phyloP scores from a whole-genome alignment of 225 moss, liverwort and hornwort species.

The Marchantia paleacea region DNA sequence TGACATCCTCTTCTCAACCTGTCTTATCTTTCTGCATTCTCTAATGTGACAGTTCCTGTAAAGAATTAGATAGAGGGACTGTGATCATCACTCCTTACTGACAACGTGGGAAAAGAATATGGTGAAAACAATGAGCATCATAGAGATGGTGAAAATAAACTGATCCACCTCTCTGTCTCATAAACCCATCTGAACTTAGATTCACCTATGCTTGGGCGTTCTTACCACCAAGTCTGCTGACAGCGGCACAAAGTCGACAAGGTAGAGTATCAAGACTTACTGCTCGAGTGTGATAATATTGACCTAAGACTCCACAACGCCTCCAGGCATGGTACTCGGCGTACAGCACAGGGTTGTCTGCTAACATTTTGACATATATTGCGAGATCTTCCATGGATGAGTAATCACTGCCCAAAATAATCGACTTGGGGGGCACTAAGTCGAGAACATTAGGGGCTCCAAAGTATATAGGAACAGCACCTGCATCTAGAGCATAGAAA shows the following conservation, averaged over 20 bases:
- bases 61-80: too few relatives aligned
- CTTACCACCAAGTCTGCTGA: conserved; percentile 55
- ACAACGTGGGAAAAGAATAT: too few relatives aligned
- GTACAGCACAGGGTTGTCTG: conserved; percentile 49
- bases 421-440: conserved; percentile 60
- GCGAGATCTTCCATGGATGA: conserved; percentile 46
- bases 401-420: conserved; percentile 53
- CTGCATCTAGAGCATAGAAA: conserved; percentile 58
- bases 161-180: too few relatives aligned
- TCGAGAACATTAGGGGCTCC: conserved; percentile 71
- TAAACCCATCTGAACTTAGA: too few relatives aligned
- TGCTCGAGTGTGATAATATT: conserved; percentile 51
- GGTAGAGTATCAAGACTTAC: conserved; percentile 64
- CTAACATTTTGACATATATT: conserved; percentile 54
- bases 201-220: conserved; percentile 17
- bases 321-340: conserved; percentile 73
- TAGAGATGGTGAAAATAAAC: too few relatives aligned
- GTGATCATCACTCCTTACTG: too few relatives aligned
- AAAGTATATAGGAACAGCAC: conserved; percentile 70
- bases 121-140: too few relatives aligned
- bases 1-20: too few relatives aligned
- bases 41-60: too few relatives aligned
- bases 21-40: too few relatives aligned
- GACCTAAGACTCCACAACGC: conserved; percentile 57
- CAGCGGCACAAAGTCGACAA: conserved; percentile 60